A percentile compares a stretch with the other conserved stretches of the same genome.
Evolutionary conservation across 78 protist species (phyloP).

Genomic region (Mastigamoeba balamuthi): DNA sequence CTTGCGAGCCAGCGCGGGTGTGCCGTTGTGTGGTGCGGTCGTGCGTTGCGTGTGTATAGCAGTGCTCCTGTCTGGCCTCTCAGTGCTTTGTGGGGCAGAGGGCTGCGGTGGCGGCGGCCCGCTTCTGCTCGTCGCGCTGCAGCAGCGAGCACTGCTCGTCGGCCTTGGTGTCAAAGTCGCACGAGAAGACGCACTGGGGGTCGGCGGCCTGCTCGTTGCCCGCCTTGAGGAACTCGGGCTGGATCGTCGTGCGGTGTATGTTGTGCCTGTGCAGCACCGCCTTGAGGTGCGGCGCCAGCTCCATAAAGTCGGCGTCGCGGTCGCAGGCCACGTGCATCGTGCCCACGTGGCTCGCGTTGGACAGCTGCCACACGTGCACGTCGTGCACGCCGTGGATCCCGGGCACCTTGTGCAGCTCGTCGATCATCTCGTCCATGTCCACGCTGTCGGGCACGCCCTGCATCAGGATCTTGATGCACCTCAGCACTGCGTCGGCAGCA

Average conservation of each 20-base stretch:
- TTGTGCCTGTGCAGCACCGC: constrained; percentile 4
- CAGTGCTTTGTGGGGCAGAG: too few relatives aligned
- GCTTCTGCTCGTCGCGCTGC: too few relatives aligned
- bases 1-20: too few relatives aligned
- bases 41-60: too few relatives aligned
- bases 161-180: not conserved
- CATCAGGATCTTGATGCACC: not conserved
- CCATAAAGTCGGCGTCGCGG: not conserved
- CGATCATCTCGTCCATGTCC: not conserved
- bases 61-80: too few relatives aligned
- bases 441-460: not conserved
- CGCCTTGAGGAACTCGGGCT: constrained; percentile 3
- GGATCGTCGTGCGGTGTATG: constrained; percentile 3
- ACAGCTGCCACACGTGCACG: constrained; percentile 40
- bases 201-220: not conserved
- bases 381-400: constrained; percentile 9
- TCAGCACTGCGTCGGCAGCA: not conserved
- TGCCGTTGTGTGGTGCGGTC: too few relatives aligned
- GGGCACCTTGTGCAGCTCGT: not conserved
- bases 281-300: not conserved
- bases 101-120: too few relatives aligned
- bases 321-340: constrained; percentile 1
- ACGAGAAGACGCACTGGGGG: not conserved
- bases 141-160: not conserved
- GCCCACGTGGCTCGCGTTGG: not conserved